These are phyloP conservation scores for Leccinum uliginosum DNA, from an alignment of 768 basidiomycete genomes.

Conservation along the genomic window DNA sequence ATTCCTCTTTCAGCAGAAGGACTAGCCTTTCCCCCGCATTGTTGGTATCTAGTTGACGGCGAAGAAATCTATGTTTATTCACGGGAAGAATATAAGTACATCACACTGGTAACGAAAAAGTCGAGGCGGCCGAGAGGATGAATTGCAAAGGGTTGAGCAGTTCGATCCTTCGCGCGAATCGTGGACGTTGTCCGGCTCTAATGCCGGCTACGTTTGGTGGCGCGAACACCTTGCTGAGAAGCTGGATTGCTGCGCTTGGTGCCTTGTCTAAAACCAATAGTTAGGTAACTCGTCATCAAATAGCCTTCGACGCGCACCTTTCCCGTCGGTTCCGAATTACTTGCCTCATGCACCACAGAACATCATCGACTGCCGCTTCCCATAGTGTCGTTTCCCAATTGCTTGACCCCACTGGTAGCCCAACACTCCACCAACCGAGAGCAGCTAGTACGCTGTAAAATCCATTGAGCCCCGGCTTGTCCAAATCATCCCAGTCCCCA, in stretches of 20 bases:
- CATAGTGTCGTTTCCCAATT: not conserved
- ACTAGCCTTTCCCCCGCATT: too few species aligned
- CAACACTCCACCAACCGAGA: not conserved
- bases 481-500: not conserved
- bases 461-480: not conserved
- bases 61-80: not conserved
- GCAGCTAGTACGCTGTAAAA: not conserved
- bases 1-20: not conserved
- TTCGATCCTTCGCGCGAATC: too few species aligned
- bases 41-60: not conserved
- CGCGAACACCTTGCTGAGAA: not conserved
- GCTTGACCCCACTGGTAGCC: not conserved
- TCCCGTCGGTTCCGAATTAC: not conserved
- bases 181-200: not conserved
- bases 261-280: not conserved
- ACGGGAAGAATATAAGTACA: not conserved
- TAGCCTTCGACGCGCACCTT: not conserved
- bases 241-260: not conserved
- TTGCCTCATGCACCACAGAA: not conserved
- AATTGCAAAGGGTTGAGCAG: too few species aligned
- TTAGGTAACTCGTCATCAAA: too few species aligned
- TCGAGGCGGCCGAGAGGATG: too few species aligned
- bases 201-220: not conserved
- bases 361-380: not conserved
- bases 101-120: too few species aligned